Base-by-base conservation (phyloP, 192 early-diverging fungal genomes). In the Thamnidium elegans region DNA sequence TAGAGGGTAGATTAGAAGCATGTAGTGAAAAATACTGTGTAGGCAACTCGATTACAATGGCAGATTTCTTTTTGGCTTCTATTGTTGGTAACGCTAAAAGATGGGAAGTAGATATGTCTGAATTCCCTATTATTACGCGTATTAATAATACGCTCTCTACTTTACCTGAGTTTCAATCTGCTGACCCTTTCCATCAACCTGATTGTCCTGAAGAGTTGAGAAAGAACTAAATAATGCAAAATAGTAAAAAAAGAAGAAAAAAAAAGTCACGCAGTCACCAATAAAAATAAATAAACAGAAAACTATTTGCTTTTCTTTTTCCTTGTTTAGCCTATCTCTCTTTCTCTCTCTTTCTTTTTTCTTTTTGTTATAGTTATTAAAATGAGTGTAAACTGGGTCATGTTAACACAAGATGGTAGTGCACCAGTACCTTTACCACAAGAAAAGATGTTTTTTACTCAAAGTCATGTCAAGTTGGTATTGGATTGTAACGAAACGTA, bases 21-120 rank as follows among this genome's bases (percentile, higher is more conserved):
- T 80, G 84, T 4, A 83, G 89, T 1, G 92, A 89, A 21, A 79
- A 67, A 36, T 97, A 88, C 73, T 90, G 86, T 62, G 81, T 88
- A 34, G 94, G 93, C 21, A 88, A 95, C 67, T 51, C 81, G 21
- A 79, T 97, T 39, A 92, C 92, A 3, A 69, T 95, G 66, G 95
- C 95, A 0, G 95, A 97, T 74, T 72, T 90, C 47, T 84, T 76
- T 62, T 74, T 97, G 34, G 79, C 89, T 4, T 90, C 93, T 3
- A 91, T 93, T 72, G 81, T 86, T 15, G 87, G 78, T 68, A 94
- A 95, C 69, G 95, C 89, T 5, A 20, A 43, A 56, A 86, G 89
- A 31, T 86, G 64, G 32, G 69, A 79, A 20, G 89, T 94, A 2
- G 89, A 95, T 68, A 74, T 97, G 78, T 63, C 59, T 3, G 51